Base-by-base conservation (phyloP, 2,329 filamentous ascomycete species). In the Hypoxylon sp. region DNA sequence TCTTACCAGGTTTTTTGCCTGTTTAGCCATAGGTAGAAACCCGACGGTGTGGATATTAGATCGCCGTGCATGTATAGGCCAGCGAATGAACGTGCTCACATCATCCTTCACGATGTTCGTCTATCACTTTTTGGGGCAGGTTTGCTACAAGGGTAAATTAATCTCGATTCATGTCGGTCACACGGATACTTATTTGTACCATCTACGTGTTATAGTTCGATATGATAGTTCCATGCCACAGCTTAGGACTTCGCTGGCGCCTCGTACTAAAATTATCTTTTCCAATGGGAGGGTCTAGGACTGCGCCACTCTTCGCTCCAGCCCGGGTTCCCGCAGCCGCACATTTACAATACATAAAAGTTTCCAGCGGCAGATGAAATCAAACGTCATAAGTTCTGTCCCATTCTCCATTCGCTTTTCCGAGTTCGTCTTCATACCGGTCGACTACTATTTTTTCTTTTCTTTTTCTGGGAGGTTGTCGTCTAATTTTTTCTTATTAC, bases 31-130 rank as follows among this genome's bases (percentile, higher is more conserved):
- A 61, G 54, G 58, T 64, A 56, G 56, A 59, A 61, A 66, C 58
- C 66, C 62, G 68, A 65, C 35, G 57, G 63, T 53, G 63, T 65
- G 69, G 68, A 65, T 69, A 67, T 64, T 70, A 69, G 69, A 70
- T 69, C 66, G 66, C 26, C 65, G 53, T 70, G 69, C 66, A 71
- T 64, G 46, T 70, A 24, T 31, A 56, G 8, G 35, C 26, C 5
- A 22, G 39, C 67, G 60, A 70, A 70, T 69, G 50, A 69, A 37
- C 61, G 42, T 46, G 63, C 57, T 66, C 42, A 52, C 35, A 58
- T 67, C 19, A 53, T 52, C 50, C 19, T 29, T 67, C 56, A 58
- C 66, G 66, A 71, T 68, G 53, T 44, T 65, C 61, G 17, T 67
- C 54, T 65, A 26, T 57, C 33, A 55, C 58, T 42, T 55, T 46